These are phyloP conservation scores for Papiliotrema nemorosa DNA, from an alignment of 1,284 basidiomycete genomes.

Conservation along the genomic window DNA sequence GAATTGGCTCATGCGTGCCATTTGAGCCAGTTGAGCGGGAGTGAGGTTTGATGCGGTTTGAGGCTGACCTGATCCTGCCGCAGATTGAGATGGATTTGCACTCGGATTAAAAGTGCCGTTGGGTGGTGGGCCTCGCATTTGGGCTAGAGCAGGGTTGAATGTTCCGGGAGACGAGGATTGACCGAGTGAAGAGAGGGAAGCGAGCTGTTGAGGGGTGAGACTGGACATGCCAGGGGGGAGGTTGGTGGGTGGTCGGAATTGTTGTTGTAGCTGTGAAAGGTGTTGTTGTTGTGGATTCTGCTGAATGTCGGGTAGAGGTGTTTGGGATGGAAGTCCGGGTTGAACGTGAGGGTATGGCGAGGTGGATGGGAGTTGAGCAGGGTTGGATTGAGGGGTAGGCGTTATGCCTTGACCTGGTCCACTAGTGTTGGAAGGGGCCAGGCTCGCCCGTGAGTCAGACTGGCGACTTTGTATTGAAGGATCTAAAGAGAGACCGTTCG, in stretches of 20 bases:
- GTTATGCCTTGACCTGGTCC: background rate
- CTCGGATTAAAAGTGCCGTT: background rate
- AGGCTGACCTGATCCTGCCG: background rate
- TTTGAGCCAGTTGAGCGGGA: background rate
- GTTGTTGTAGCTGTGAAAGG: conserved; percentile 1
- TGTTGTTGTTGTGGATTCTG: background rate
- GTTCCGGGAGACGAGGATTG: background rate
- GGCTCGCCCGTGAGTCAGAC: background rate
- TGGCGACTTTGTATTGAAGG: background rate
- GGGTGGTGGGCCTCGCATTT: background rate
- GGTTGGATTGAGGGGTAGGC: background rate
- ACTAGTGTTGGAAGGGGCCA: background rate
- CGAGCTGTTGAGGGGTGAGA: conserved; percentile 4
- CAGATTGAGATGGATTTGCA: background rate
- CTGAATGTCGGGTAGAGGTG: background rate
- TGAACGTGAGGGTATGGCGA: background rate
- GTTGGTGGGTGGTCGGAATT: background rate
- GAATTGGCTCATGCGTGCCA: background rate
- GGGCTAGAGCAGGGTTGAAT: conserved; percentile 2
- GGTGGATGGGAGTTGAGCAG: background rate
- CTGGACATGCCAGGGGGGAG: background rate
- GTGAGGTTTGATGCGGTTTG: background rate
- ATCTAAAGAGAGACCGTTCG: too few species aligned
- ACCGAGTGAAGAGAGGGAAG: background rate
- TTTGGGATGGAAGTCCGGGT: background rate